Evolutionary conservation across 2,329 filamentous ascomycete species (phyloP), one percentile per base, ranked within the genome.

Genomic region (Stagonosporopsis tanaceti): DNA sequence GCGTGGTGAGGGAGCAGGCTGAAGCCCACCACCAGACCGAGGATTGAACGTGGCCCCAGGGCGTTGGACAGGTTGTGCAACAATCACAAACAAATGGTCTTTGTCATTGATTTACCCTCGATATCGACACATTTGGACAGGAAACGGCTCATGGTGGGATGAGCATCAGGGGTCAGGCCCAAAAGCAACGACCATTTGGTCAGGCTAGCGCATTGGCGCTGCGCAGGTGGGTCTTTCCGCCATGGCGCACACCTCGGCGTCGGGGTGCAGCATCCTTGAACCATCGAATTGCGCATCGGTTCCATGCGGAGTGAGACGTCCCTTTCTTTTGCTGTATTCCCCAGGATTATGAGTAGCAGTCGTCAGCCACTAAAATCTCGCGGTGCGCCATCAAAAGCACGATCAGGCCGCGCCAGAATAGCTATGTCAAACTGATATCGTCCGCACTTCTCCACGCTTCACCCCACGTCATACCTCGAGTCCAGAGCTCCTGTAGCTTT

Each of bases 381-480:
- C 22, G 17, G 50, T 57, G 54, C 45, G 20, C 24, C 39, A 53
- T 45, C 54, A 53, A 52, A 57, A 57, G 48, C 54, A 53, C 54
- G 38, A 45, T 39, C 25, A 39, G 48, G 44, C 54, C 39, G 44
- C 32, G 17, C n/a, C 32, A 48, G 28, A 38, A 28, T 52, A 45
- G 39, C 50, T 20, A 53, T 45, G 35, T 35, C 44, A 39, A 32
- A 40, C n/a, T 57, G 48, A 48, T 45, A 40, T 34, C 35, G 35
- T 52, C 47, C 34, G 42, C 54, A 42, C 38, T 52, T 57, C 54
- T 57, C 54, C 48, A 53, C 54, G 54, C 54, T 41, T 37, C 48
- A 57, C 54, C 54, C 54, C 54, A 57, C 54, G 48, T 57, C 45
- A 57, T 53, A 51, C 41, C 44, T 52, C 39, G 15, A 51, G 42